Base-by-base conservation (phyloP, 306 rosid species). In the Geum urbanum region DNA sequence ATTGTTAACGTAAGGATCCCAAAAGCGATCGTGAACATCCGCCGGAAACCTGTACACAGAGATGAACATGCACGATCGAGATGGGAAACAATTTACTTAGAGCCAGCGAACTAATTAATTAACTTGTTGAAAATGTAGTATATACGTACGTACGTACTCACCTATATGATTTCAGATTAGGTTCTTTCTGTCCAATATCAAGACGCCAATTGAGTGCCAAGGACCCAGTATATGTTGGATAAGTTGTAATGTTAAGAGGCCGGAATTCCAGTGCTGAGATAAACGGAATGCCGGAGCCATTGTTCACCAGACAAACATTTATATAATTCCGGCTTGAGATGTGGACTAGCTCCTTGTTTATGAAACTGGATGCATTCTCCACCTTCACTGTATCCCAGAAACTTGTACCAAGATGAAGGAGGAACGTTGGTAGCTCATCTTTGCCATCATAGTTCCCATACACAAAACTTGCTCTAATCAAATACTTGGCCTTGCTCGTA, bases 21-120 rank as follows among this genome's bases (percentile, higher is more conserved):
- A 86, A 2, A 75, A 20, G 16, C 91, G 81, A 75, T 86, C 91
- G 62, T 24, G 82, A 22, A 3, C 12, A 47, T 86, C 91, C 3
- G 49, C 11, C 1, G 78, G 53, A 48, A 8, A 81, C 83, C 88
- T 86, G 11, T 9, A n/a, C 9, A 53, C 3, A 53, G 7, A 53
- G 59, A 53, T 53, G 32, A 53, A 20, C 59, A 53, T 53, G 1
- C 10, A 53, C n/a, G 32, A 27, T 53, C 15, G 16, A 51, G 3
- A 19, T 51, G 22, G 15, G 3, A 19, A 51, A 51, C 9, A 51
- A 1, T n/a, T n/a, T 15, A 6, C 2, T 8, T 11, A 51, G 1
- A 6, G 8, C 10, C 7, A 18, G 13, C 27, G n/a, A n/a, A n/a
- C n/a, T n/a, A n/a, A n/a, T n/a, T n/a, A n/a, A n/a, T 52, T 2